Conservation (phyloP, 2,329 filamentous ascomycete genomes). For the Aspergillus sp. region DNA sequence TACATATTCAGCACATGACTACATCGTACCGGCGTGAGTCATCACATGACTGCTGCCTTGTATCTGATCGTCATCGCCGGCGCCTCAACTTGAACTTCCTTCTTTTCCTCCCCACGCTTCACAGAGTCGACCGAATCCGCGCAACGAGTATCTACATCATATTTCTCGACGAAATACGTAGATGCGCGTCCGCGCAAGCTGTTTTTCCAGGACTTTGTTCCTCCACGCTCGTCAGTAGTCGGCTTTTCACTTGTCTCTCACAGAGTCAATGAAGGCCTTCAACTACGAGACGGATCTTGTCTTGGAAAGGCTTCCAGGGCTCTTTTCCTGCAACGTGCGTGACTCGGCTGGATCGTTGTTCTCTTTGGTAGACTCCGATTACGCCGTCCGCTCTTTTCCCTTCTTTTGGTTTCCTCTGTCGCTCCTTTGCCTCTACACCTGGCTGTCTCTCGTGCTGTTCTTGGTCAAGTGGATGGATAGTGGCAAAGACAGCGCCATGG, state of each 20-base stretch:
- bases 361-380: constrained; percentile 29
- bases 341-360: constrained; percentile 52
- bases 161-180: constrained; percentile 23
- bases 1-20: constrained; percentile 6
- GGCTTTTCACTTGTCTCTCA: constrained; percentile 27
- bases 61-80: constrained; percentile 28
- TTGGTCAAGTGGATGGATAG: constrained; percentile 29
- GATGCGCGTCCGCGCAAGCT: constrained; percentile 56
- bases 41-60: constrained; percentile 17
- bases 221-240: constrained; percentile 26
- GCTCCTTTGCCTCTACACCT: constrained; percentile 50
- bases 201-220: constrained; percentile 31
- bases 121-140: constrained; percentile 45
- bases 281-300: constrained; percentile 37
- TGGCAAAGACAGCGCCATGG: constrained; percentile 54
- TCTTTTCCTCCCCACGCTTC: constrained; percentile 50
- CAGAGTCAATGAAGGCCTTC: constrained; percentile 30
- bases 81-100: constrained; percentile 29
- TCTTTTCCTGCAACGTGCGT: constrained; percentile 56
- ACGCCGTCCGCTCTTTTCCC: constrained; percentile 47
- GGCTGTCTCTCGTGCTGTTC: constrained; percentile 52
- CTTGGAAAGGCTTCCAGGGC: constrained; percentile 57
- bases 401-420: constrained; percentile 42
- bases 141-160: constrained; percentile 27
- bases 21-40: neutral